phyloP scores from a whole-genome alignment of 1,284 basidiomycete genomes.

The Marasmius tenuissimus region DNA sequence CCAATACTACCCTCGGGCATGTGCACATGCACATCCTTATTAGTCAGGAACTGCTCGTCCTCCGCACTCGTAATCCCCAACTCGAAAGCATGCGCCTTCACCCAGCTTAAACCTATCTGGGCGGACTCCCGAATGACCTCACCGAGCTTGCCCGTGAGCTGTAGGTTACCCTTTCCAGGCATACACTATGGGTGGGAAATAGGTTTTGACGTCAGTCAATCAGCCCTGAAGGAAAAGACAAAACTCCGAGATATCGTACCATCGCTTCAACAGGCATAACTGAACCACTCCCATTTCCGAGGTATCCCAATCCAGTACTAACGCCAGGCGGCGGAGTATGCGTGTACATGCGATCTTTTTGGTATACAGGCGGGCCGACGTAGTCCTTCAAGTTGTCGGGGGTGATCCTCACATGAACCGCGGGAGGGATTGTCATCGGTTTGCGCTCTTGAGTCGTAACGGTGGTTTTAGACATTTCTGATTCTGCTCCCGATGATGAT shows the following conservation, averaged over 20 bases:
- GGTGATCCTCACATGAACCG: conserved; percentile 81
- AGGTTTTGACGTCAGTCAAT: not conserved
- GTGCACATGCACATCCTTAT: conserved; percentile 88
- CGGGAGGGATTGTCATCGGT: conserved; percentile 81
- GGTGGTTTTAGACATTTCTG: conserved; percentile 26
- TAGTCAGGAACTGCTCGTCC: conserved; percentile 78
- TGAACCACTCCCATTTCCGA: conserved; percentile 94
- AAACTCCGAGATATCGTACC: conserved; percentile 43
- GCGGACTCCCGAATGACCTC: conserved; percentile 97
- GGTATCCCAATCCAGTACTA: conserved; percentile 91
- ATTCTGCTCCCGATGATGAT: not conserved
- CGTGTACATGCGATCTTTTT: conserved; percentile 92
- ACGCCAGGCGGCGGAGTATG: conserved; percentile 87
- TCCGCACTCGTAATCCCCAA: conserved; percentile 80
- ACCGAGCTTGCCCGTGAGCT: conserved; percentile 95
- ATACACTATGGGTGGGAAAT: conserved; percentile 59
- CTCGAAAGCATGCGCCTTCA: conserved; percentile 87
- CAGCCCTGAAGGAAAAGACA: not conserved
- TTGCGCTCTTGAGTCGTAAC: conserved; percentile 80
- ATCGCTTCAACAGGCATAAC: conserved; percentile 97
- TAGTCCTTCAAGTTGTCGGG: conserved; percentile 93
- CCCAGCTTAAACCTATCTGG: conserved; percentile 92
- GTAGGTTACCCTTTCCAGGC: conserved; percentile 89
- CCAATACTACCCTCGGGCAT: conserved; percentile 98
- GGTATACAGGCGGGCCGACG: conserved; percentile 93